phyloP scores from a whole-genome alignment of 106 monocot species.

The Allium cepa region DNA sequence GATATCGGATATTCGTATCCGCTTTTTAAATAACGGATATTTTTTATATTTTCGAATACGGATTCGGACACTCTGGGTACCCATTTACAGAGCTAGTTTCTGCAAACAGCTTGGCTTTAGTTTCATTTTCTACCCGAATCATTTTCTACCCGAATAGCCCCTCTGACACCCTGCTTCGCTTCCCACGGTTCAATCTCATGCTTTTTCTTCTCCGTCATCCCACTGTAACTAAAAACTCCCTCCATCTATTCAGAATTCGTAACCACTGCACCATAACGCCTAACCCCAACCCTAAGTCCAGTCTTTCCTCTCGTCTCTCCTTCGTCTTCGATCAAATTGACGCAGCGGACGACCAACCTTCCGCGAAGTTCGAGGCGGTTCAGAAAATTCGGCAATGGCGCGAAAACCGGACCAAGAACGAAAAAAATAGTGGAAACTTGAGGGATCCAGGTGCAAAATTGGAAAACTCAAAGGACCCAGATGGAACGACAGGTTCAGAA shows the following conservation, averaged over 20 bases:
- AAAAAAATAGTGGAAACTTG: background rate
- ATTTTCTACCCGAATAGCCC: too few relatives aligned
- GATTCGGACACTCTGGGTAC: too few relatives aligned
- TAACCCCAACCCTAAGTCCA: conserved; percentile 23
- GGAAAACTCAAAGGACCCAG: background rate
- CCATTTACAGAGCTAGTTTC: too few relatives aligned
- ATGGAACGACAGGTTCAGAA: background rate
- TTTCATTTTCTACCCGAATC: too few relatives aligned
- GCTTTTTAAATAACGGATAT: too few relatives aligned
- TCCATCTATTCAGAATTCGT: background rate
- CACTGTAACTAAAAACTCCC: background rate
- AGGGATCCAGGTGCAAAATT: background rate
- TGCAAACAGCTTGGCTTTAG: too few relatives aligned
- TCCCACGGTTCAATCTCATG: conserved; percentile 6
- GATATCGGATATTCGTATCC: too few relatives aligned
- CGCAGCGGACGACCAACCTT: conserved; percentile 55
- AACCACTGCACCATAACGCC: conserved; percentile 10
- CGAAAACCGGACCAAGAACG: conserved; percentile 11
- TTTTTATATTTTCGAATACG: too few relatives aligned
- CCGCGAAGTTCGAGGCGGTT: conserved; percentile 62
- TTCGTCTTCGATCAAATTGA: conserved; percentile 97
- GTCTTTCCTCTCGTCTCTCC: conserved; percentile 85
- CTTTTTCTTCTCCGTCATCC: background rate
- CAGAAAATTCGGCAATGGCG: conserved; percentile 89
- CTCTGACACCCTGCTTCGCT: background rate